Conservation (phyloP, 805 yeast genomes). For the Pichia rugopelliculosa region DNA sequence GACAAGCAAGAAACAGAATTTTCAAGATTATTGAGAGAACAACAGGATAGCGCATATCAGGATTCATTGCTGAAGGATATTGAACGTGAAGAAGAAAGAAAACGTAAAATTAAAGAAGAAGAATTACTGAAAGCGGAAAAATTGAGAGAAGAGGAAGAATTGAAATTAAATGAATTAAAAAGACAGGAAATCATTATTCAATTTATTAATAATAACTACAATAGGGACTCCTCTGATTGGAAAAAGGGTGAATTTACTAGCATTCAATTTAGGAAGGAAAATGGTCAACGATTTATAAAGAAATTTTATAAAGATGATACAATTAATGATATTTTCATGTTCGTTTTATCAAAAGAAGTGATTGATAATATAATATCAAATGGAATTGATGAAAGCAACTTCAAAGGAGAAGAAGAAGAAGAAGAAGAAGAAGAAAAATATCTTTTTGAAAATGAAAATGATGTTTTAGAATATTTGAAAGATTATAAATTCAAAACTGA, state of each 20-base stretch:
- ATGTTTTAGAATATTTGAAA: constrained; percentile 10
- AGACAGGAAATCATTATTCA: constrained; percentile 1
- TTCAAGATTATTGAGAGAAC: constrained; percentile 50
- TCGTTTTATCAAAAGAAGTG: constrained; percentile 36
- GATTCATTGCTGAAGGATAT: constrained; percentile 52
- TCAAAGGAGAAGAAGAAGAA: constrained; percentile 9
- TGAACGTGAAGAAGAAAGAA: constrained; percentile 41
- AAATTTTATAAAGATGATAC: constrained; percentile 35
- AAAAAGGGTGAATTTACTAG: constrained; percentile 29
- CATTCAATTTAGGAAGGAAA: constrained; percentile 48
- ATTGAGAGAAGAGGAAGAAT: constrained; percentile 16
- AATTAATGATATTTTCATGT: constrained; percentile 41
- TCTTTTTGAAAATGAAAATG: constrained; percentile 10
- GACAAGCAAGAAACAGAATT: constrained; percentile 55
- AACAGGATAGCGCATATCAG: constrained; percentile 63
- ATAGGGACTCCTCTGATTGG: constrained; percentile 12
- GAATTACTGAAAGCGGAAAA: constrained; percentile 14
- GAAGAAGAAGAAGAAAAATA: constrained; percentile 4
- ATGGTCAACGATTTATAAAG: constrained; percentile 43
- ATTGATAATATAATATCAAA: constrained; percentile 10
- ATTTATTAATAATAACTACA: constrained; percentile 7
- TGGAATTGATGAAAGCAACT: background rate
- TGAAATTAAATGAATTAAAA: constrained; percentile 4
- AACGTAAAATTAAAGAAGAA: constrained; percentile 19
- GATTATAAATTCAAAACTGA: constrained; percentile 5